These are phyloP conservation scores for Didymella pinodella DNA, from an alignment of 2,329 filamentous ascomycete genomes.

Conservation along the genomic window DNA sequence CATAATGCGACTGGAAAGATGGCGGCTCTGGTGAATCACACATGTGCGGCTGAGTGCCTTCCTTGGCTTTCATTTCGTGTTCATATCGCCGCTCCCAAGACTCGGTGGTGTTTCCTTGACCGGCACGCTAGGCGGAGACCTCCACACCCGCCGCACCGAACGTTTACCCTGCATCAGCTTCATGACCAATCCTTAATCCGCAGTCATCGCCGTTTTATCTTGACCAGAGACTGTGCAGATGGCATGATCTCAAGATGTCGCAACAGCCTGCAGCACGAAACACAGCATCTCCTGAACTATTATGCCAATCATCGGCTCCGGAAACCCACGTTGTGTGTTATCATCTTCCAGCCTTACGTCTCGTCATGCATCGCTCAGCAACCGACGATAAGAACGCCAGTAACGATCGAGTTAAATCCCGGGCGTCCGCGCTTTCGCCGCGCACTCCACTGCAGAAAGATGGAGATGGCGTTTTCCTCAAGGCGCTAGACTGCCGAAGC, in stretches of 20 bases:
- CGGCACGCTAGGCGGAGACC: slow-evolving; percentile 7
- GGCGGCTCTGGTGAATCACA: not conserved
- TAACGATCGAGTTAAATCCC: slow-evolving; percentile 19
- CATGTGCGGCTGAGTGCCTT: not conserved
- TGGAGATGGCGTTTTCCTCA: slow-evolving; percentile 15
- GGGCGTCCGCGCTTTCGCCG: slow-evolving; percentile 17
- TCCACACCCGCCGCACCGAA: slow-evolving; percentile 13
- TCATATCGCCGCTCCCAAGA: slow-evolving; percentile 1
- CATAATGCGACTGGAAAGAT: not conserved
- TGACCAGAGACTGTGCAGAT: not conserved
- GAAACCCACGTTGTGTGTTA: slow-evolving; percentile 2
- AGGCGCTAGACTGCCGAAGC: slow-evolving; percentile 19
- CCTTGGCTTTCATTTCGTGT: not conserved
- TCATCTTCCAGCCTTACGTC: slow-evolving; percentile 1
- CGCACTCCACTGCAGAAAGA: slow-evolving; percentile 13
- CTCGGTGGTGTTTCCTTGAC: slow-evolving; percentile 13
- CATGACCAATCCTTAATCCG: slow-evolving; percentile 1
- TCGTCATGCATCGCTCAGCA: slow-evolving; percentile 1
- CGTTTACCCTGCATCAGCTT: slow-evolving; percentile 14
- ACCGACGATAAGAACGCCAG: slow-evolving; percentile 16
- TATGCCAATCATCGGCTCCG: slow-evolving; percentile 6
- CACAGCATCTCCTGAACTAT: not conserved
- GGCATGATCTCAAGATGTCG: not conserved
- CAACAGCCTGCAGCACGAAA: not conserved
- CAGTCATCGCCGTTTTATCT: slow-evolving; percentile 6